Evolutionary conservation across 305 asterid genomes (phyloP).

Genomic region (Salvia sclarea): DNA sequence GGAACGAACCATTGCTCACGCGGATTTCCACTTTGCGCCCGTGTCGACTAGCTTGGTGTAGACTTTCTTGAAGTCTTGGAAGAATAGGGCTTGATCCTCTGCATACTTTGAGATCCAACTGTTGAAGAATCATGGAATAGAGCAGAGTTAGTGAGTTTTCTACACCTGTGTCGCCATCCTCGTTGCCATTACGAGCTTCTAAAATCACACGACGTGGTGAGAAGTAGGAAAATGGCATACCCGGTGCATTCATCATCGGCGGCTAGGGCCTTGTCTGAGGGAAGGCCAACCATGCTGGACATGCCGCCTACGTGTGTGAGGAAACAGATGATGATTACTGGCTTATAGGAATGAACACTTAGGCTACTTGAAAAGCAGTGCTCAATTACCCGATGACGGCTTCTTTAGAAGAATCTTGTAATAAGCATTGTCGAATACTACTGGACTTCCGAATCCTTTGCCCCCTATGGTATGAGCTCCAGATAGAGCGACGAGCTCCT

Average conservation of each 20-base stretch:
- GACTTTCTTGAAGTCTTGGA: conserved; percentile 72
- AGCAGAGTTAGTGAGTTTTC: not conserved
- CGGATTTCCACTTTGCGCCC: conserved; percentile 75
- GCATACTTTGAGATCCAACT: conserved; percentile 93
- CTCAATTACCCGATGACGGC: conserved; percentile 69
- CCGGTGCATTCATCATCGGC: conserved; percentile 78
- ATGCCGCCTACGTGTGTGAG: conserved; percentile 51
- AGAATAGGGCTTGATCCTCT: conserved; percentile 64
- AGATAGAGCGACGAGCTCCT: conserved; percentile 85
- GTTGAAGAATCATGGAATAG: conserved; percentile 22
- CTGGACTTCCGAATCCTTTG: conserved; percentile 91
- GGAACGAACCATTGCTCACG: conserved; percentile 29
- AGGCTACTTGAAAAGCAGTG: not conserved
- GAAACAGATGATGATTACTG: not conserved
- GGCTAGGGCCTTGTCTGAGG: conserved; percentile 81
- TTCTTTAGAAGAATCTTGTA: conserved; percentile 78
- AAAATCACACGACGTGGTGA: not conserved
- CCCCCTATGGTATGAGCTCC: conserved; percentile 93
- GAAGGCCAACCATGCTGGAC: conserved; percentile 91
- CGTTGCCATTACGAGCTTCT: not conserved
- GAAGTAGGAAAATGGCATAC: conserved; percentile 37
- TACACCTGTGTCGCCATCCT: not conserved
- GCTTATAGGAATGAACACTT: not conserved
- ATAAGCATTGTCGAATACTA: conserved; percentile 79
- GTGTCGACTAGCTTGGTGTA: conserved; percentile 74